Evolutionary conservation across 345 rosid genomes (phyloP).

Genomic region (Rubroshorea leprosula): DNA sequence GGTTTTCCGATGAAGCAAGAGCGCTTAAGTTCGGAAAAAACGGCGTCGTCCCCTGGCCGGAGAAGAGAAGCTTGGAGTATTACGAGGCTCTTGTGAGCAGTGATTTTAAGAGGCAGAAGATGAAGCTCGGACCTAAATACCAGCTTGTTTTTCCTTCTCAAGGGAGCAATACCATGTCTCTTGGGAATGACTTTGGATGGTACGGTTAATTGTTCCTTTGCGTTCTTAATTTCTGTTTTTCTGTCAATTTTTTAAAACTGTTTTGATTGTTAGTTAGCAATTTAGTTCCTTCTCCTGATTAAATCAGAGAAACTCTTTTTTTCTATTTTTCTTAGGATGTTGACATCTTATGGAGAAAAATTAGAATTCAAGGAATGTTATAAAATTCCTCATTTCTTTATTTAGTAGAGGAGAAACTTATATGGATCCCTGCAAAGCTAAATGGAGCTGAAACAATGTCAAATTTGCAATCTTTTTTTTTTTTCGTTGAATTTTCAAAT

Average conservation of each 20-base stretch:
- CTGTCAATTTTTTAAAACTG: neutral
- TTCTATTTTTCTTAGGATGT: neutral
- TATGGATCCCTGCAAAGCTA: neutral
- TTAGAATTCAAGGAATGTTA: neutral
- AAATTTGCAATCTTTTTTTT: neutral
- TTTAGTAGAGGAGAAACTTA: no score
- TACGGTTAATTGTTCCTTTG: slow-evolving; percentile 10
- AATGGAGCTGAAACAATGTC: neutral
- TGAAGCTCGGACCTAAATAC: slow-evolving; percentile 60
- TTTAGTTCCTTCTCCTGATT: slow-evolving; percentile 6
- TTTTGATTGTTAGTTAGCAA: neutral
- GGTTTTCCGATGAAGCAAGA: slow-evolving; percentile 72
- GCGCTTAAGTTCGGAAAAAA: slow-evolving; percentile 26
- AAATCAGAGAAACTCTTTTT: neutral
- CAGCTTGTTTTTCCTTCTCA: slow-evolving; percentile 64
- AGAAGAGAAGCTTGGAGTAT: slow-evolving; percentile 53
- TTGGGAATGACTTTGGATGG: slow-evolving; percentile 81
- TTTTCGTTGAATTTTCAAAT: no score
- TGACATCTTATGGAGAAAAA: slow-evolving; percentile 10
- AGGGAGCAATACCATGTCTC: slow-evolving; percentile 62
- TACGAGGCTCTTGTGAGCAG: slow-evolving; percentile 39
- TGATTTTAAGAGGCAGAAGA: slow-evolving; percentile 61
- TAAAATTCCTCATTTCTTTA: neutral
- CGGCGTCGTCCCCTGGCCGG: slow-evolving; percentile 36
- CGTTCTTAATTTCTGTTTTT: neutral